Evolutionary conservation across 495 filamentous ascomycete species (phyloP), one percentile per base, ranked within the genome.

Genomic region (Thozetella sp.): DNA sequence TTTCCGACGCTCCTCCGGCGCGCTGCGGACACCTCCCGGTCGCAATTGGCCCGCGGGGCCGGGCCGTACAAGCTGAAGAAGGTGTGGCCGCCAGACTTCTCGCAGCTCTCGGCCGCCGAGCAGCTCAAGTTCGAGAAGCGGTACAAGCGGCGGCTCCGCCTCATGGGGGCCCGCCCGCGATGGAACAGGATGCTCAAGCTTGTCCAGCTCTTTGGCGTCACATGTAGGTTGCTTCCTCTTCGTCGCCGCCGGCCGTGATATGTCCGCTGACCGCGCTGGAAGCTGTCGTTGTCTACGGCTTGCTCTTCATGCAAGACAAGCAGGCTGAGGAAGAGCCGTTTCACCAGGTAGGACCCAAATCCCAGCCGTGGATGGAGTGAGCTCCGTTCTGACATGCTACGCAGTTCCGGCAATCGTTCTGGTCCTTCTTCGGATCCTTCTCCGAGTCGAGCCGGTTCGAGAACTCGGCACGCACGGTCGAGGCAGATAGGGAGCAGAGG

Each of bases 1-100:
- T 70, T 83, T 52, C 63, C 79, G 2, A 79, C 78, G 4, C 53
- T 80, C 10, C 43, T 72, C 52, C 74, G 77, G 51, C 70, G 80
- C 27, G 67, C 71, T 55, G 70, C 63, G 46, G 74, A 66, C 45
- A 57, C 55, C 34, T 46, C 58, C 40, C 61, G 56, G 23, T 51
- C 63, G 0, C 34, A 55, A n/a, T 4, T 67, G 9, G 57, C 56
- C 12, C 59, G 61, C 15, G 67, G 63, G 25, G 61, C 51, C 15
- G 88, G 83, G 63, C 84, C 77, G 1, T 93, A 90, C 82, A 87
- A 85, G 70, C 89, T 91, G n/a, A 92, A 93, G 72, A 89, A 88
- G 59, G 74, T 85, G 72, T 99, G 96, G 96, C 95, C 95, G 22
- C 95, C 95, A 1, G 92, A 97, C 72, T 93, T 98, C 80, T 76